Conservation (phyloP, 2,329 filamentous ascomycete genomes). For the Bipolaris zeicola region DNA sequence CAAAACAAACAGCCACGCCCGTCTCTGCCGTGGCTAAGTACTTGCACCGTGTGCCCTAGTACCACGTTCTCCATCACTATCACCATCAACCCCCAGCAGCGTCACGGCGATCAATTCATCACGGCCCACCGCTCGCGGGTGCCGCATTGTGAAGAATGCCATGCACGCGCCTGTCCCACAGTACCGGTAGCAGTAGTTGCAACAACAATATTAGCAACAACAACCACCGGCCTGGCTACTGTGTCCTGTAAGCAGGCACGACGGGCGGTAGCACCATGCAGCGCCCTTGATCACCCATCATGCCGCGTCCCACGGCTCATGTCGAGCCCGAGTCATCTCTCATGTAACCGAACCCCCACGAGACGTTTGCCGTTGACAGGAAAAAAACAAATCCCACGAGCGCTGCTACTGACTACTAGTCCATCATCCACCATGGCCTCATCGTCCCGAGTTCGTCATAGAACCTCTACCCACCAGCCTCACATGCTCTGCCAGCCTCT, state of each 20-base stretch:
- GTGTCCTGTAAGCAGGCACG: constrained; percentile 3
- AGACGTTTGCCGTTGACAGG: not conserved
- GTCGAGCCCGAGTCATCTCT: constrained; percentile 1
- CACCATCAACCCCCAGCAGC: not conserved
- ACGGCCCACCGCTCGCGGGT: not conserved
- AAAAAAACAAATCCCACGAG: not conserved
- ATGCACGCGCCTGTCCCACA: not conserved
- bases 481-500: not conserved
- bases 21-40: not conserved
- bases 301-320: constrained; percentile 6
- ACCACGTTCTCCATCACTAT: constrained; percentile 2
- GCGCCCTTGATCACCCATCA: constrained; percentile 1
- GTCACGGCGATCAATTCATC: not conserved
- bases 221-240: no score
- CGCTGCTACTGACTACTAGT: not conserved
- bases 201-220: constrained; percentile 1
- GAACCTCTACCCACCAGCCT: not conserved
- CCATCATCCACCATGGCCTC: constrained; percentile 5
- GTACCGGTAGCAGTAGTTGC: constrained; percentile 11
- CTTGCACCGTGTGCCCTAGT: constrained; percentile 1
- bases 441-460: constrained; percentile 16
- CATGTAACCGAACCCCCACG: not conserved
- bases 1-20: not conserved
- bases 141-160: not conserved
- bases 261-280: constrained; percentile 4